phyloP scores from a whole-genome alignment of 2,329 filamentous ascomycete genomes.

The Xylaria sp. region DNA sequence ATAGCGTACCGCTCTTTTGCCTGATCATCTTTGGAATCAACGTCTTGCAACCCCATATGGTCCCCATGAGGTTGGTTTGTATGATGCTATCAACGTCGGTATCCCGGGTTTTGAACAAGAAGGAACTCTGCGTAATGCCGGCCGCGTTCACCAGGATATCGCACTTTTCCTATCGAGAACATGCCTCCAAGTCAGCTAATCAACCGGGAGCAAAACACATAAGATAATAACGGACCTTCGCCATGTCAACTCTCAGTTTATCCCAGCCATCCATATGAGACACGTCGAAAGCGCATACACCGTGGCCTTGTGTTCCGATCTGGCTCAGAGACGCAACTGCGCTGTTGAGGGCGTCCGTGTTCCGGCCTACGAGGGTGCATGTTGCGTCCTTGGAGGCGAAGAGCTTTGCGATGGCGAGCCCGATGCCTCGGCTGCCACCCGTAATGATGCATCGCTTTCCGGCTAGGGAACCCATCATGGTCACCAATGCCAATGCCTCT shows the following conservation, averaged over 20 bases:
- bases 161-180: constrained; percentile 21
- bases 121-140: constrained; percentile 67
- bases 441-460: constrained; percentile 64
- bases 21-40: constrained; percentile 52
- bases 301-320: constrained; percentile 11
- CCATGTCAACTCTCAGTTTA: constrained; percentile 9
- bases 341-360: constrained; percentile 46
- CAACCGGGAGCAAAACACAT: no score
- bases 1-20: constrained; percentile 34
- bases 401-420: constrained; percentile 65
- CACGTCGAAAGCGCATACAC: constrained; percentile 28
- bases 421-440: constrained; percentile 72
- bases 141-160: constrained; percentile 79
- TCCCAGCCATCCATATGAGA: constrained; percentile 19
- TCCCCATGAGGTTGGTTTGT: constrained; percentile 69
- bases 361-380: constrained; percentile 65
- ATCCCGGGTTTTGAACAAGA: constrained; percentile 60
- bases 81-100: constrained; percentile 60
- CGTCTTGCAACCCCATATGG: constrained; percentile 63
- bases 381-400: constrained; percentile 65
- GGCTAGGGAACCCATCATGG: constrained; percentile 36
- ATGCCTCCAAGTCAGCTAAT: neutral
- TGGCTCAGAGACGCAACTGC: constrained; percentile 42
- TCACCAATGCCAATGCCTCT: no score
- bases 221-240: constrained; percentile 10